These are phyloP conservation scores for Microstegium vimineum DNA, from an alignment of 176 grass and related monocot genomes.

Conservation along the genomic window DNA sequence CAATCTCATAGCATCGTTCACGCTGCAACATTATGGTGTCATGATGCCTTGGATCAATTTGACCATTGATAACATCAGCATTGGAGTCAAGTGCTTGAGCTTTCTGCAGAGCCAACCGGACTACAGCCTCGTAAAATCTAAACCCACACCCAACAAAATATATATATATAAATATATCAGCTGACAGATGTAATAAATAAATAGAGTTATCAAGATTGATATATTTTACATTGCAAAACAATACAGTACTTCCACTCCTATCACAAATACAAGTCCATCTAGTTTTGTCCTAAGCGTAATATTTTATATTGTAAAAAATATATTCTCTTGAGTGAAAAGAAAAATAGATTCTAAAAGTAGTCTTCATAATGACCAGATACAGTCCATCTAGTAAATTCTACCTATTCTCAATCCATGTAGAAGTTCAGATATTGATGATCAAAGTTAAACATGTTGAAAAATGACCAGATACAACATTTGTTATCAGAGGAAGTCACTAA, in stretches of 20 bases:
- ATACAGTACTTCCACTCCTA: background rate
- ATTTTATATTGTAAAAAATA: background rate
- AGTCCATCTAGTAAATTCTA: background rate
- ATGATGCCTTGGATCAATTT: constrained; percentile 54
- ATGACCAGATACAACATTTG: background rate
- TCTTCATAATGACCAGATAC: background rate
- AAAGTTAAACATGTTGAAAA: background rate
- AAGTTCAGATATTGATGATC: background rate
- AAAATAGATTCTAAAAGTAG: background rate
- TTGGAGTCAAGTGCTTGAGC: constrained; percentile 78
- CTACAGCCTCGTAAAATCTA: constrained; percentile 94
- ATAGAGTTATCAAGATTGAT: background rate
- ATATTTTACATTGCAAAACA: constrained; percentile 11
- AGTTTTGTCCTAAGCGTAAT: background rate
- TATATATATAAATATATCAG: constrained; percentile 12
- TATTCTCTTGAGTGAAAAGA: background rate
- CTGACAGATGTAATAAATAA: constrained; percentile 10
- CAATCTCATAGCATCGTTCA: constrained; percentile 85
- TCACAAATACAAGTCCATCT: background rate
- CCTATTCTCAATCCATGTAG: background rate
- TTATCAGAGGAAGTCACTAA: constrained; percentile 23
- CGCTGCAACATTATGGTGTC: constrained; percentile 46
- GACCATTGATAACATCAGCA: constrained; percentile 45
- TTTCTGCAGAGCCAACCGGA: constrained; percentile 83
- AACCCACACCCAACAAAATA: constrained; percentile 5